Evolutionary conservation across 768 basidiomycete genomes (phyloP), one percentile per base, ranked within the genome.

Genomic region (Kwoniella europaea): DNA sequence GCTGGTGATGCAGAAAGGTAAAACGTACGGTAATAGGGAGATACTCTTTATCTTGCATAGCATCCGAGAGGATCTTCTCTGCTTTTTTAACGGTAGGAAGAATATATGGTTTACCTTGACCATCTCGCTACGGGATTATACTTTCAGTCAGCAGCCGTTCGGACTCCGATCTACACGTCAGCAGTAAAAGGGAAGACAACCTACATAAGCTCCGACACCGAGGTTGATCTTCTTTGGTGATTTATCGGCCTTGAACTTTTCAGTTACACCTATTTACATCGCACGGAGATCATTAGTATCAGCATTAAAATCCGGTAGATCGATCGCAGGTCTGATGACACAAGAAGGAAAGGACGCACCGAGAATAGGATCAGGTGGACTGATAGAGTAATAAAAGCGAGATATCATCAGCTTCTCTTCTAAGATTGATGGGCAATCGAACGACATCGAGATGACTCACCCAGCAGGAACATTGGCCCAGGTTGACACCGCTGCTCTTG

Each of bases 201-300:
- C 4, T 43, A 61, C 59, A 87, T 94, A 96, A 56, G 93, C 92
- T 78, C 97, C 97, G 74, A 98, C 97, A 81, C 97, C 97, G 69
- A 99, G 88, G 86, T 98, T 99, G 81, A 99, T 96, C 85, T 98
- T 98, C 75, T 90, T 90, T 18, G 92, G 86, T 83, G 92, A 90
- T 79, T 89, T 90, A 88, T 98, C 94, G 55, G 93, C 93, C 86
- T 95, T 97, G 89, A 94, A 99, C 35, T 94, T 93, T 82, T 98
- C 96, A 35, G 92, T 91, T 60, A 99, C 82, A 75, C 84, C 83
- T 78, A 76, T 62, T 67, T 16, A 46, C 59, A 53, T 22, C 2
- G 6, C 35, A 35, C 6, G 1, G 6, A 35, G 6, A 35, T 35
- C 35, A 35, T 35, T 10, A 50, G 4, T 15, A 16, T 18, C 13